Conservation (phyloP, 2,329 filamentous ascomycete species). For the Dichotomopilus funicola region DNA sequence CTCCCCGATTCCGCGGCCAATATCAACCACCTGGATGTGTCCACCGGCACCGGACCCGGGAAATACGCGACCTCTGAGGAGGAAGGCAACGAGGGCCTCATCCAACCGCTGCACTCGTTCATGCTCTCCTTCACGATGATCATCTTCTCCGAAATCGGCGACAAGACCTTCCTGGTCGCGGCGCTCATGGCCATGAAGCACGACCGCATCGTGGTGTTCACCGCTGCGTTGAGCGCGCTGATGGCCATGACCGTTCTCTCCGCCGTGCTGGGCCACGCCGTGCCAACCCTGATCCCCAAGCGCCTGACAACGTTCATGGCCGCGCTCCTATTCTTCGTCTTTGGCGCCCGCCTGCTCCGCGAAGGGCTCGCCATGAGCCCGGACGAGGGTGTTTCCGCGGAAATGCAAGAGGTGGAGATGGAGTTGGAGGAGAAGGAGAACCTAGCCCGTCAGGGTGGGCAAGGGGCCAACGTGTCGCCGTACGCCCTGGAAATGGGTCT, state of each 20-base stretch:
- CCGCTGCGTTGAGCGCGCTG: constrained; percentile 85
- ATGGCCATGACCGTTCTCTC: constrained; percentile 94
- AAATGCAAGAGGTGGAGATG: constrained; percentile 95
- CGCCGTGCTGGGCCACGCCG: constrained; percentile 83
- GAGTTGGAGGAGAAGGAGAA: constrained; percentile 93
- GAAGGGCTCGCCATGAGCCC: constrained; percentile 87
- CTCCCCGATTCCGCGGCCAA: constrained; percentile 58
- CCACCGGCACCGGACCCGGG: constrained; percentile 32
- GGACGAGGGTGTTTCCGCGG: constrained; percentile 86
- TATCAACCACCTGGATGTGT: constrained; percentile 55
- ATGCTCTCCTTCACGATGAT: constrained; percentile 95
- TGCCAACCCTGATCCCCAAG: constrained; percentile 84
- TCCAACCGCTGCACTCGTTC: constrained; percentile 81
- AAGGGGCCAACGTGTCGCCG: constrained; percentile 61
- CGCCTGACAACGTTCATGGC: constrained; percentile 85
- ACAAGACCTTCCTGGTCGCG: constrained; percentile 97
- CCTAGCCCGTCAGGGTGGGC: constrained; percentile 57
- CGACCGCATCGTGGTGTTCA: constrained; percentile 85
- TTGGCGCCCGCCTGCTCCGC: constrained; percentile 74
- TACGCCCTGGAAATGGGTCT: constrained; percentile 78
- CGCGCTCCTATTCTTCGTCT: constrained; percentile 78
- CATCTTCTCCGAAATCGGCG: constrained; percentile 89
- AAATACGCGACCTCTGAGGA: constrained; percentile 31
- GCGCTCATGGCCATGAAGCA: constrained; percentile 99
- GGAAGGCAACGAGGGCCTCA: constrained; percentile 53